Evolutionary conservation across 2,329 filamentous ascomycete genomes (phyloP).

Genomic region (Cytospora leucostoma): DNA sequence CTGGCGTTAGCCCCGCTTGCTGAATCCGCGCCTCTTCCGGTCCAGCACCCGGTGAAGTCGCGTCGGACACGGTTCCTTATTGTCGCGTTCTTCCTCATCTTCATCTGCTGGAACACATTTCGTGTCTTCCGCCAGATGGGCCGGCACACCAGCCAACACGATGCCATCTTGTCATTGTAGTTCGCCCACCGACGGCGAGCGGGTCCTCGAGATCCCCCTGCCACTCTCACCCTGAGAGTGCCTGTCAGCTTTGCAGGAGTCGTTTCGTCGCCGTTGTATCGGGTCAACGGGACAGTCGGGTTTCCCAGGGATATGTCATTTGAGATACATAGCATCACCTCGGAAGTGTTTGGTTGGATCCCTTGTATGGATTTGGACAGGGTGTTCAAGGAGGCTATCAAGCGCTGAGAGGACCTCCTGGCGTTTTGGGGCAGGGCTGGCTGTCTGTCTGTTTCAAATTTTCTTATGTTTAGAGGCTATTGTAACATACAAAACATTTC

Average conservation of each 20-base stretch:
- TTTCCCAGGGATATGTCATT: neutral
- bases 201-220: neutral
- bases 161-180: neutral
- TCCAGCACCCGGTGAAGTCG: slow-evolving; percentile 38
- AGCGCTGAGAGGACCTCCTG: slow-evolving; percentile 58
- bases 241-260: neutral
- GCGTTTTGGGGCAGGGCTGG: slow-evolving; percentile 32
- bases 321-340: slow-evolving; percentile 6
- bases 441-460: slow-evolving; percentile 23
- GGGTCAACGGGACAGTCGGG: neutral
- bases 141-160: neutral
- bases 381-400: slow-evolving; percentile 47
- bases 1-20: slow-evolving; percentile 19
- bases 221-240: neutral
- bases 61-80: slow-evolving; percentile 26
- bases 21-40: slow-evolving; percentile 7
- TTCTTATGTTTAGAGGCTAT: slow-evolving; percentile 26
- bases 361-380: slow-evolving; percentile 35
- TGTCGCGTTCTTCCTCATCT: slow-evolving; percentile 11
- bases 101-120: slow-evolving; percentile 17
- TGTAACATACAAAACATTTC: slow-evolving; percentile 10
- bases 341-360: slow-evolving; percentile 15
- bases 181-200: neutral
- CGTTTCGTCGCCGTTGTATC: slow-evolving; percentile 2
- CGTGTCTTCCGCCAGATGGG: slow-evolving; percentile 5